Conservation (phyloP, 441 rosid species). For the Populus trichocarpa region DNA sequence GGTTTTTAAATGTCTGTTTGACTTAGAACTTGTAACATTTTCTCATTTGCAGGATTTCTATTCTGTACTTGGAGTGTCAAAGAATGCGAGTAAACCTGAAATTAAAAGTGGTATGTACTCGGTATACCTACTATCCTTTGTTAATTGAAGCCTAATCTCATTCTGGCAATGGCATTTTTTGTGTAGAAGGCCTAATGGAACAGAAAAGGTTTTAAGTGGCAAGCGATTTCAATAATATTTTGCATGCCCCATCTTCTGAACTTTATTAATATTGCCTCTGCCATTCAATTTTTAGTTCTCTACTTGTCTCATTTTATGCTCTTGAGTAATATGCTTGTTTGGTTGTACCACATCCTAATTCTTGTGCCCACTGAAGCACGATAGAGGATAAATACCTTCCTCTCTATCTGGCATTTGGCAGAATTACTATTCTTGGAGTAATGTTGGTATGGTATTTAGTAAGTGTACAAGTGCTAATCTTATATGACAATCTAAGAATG, state of each 20-base stretch:
- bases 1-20: background rate
- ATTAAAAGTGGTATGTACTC: conserved; percentile 77
- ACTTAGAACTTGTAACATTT: conserved; percentile 2
- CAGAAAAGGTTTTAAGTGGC: background rate
- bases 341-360: background rate
- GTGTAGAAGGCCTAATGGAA: background rate
- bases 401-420: background rate
- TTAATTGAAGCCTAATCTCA: conserved; percentile 7
- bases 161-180: background rate
- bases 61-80: conserved; percentile 90
- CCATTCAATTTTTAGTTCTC: background rate
- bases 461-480: background rate
- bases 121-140: conserved; percentile 8
- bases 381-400: background rate
- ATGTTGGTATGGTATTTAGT: background rate
- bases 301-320: background rate
- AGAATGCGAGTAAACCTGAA: conserved; percentile 86
- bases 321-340: background rate
- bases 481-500: background rate
- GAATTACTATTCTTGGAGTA: background rate
- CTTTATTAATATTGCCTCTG: background rate
- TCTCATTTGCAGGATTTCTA: conserved; percentile 70
- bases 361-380: background rate
- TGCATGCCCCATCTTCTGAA: background rate
- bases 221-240: background rate